phyloP scores from a whole-genome alignment of 108 stramenopile species.

The Nannochloropsis salina region DNA sequence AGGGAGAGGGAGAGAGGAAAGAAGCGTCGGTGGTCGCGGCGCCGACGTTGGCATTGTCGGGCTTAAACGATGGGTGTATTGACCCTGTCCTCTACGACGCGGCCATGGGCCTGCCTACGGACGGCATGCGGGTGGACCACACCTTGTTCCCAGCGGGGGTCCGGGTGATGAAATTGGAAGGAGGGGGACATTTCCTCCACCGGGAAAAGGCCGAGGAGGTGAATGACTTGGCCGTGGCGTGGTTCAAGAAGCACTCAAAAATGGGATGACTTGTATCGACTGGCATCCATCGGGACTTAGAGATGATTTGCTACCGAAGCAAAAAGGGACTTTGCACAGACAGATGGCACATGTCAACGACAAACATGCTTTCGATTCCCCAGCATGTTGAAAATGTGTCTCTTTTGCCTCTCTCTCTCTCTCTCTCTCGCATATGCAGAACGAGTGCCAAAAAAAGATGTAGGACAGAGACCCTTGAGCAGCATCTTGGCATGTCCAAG shows the following conservation, averaged over 20 bases:
- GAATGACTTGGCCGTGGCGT: neutral
- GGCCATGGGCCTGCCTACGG: neutral
- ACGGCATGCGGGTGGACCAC: neutral
- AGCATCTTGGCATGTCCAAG: too few species aligned
- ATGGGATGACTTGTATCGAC: too few species aligned
- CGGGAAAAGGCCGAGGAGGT: neutral
- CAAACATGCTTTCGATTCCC: too few species aligned
- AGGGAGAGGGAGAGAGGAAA: neutral
- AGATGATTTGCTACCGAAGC: too few species aligned
- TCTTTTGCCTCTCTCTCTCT: too few species aligned
- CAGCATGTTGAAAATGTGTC: too few species aligned
- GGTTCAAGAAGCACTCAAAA: neutral
- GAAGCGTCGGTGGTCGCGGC: neutral
- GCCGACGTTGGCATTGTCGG: neutral
- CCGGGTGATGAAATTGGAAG: conserved; percentile 7
- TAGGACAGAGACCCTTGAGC: too few species aligned
- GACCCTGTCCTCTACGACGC: neutral
- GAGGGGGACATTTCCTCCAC: neutral
- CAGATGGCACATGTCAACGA: too few species aligned
- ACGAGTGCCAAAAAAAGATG: too few species aligned
- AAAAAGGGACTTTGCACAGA: too few species aligned
- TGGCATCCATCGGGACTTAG: too few species aligned
- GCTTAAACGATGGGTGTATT: neutral
- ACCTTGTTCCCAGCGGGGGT: neutral
- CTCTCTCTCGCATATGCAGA: too few species aligned